These are phyloP conservation scores for Chlorella sp. DNA, from an alignment of 139 green algal genomes.

Conservation along the genomic window DNA sequence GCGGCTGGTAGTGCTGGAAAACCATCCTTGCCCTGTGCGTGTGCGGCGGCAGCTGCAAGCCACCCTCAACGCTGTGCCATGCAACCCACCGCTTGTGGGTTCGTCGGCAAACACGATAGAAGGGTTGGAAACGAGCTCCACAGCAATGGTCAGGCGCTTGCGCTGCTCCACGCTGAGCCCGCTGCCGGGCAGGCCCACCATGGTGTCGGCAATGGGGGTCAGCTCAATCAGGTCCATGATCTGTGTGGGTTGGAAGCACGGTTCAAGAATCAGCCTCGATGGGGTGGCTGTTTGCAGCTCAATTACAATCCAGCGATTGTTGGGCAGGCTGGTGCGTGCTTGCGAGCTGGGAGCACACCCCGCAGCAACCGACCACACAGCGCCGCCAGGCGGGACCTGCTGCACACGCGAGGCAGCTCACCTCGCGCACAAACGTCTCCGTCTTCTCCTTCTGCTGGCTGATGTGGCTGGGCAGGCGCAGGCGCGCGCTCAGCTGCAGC, in stretches of 20 bases:
- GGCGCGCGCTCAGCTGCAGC: conserved; percentile 45
- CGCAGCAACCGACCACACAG: too few relatives aligned
- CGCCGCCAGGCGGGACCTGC: too few relatives aligned
- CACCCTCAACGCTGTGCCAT: too few relatives aligned
- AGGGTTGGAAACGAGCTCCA: conserved; percentile 65
- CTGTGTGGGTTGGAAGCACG: neutral
- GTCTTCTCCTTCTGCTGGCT: neutral
- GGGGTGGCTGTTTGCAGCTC: too few relatives aligned
- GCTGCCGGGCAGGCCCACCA: conserved; percentile 53
- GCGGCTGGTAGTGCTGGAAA: too few relatives aligned
- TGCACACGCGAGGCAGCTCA: conserved; percentile 20
- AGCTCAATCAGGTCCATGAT: conserved; percentile 68
- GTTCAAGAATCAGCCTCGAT: too few relatives aligned
- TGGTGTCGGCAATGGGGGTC: conserved; percentile 29
- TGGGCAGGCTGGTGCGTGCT: too few relatives aligned
- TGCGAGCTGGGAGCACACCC: too few relatives aligned
- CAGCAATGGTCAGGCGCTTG: conserved; percentile 68
- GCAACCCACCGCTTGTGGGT: conserved; percentile 29
- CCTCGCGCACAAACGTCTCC: conserved; percentile 52
- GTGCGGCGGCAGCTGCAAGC: too few relatives aligned
- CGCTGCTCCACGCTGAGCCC: conserved; percentile 65
- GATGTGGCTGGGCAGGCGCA: conserved; percentile 29
- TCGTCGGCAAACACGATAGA: conserved; percentile 45
- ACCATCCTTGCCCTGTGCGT: too few relatives aligned
- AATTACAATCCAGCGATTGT: too few relatives aligned